Percentiles rank a stretch among this genome's conserved stretches.
Conservation (phyloP, 2,329 filamentous ascomycete genomes). For the Lachnellula hyalina region DNA sequence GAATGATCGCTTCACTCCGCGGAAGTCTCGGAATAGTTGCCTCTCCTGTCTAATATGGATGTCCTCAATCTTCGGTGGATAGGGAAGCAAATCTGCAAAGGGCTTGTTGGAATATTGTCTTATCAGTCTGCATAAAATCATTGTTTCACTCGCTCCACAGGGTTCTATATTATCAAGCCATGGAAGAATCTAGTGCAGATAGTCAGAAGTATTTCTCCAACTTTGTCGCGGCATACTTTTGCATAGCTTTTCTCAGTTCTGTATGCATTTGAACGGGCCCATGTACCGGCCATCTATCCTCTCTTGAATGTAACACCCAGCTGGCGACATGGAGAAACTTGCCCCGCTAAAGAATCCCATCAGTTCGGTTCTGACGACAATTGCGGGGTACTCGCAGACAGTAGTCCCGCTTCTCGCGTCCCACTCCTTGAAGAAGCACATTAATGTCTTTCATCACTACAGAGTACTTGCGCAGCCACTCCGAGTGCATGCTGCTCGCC, state of each 20-base stretch:
- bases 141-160: constrained; percentile 49
- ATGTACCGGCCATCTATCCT: constrained; percentile 44
- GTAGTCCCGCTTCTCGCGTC: constrained; percentile 25
- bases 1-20: constrained; percentile 47
- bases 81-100: constrained; percentile 54
- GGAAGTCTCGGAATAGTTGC: constrained; percentile 57
- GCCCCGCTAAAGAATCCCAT: constrained; percentile 34
- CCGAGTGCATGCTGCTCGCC: constrained; percentile 39
- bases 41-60: constrained; percentile 59
- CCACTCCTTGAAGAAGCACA: constrained; percentile 39
- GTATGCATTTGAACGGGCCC: constrained; percentile 41
- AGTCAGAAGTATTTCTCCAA: constrained; percentile 1
- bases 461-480: constrained; percentile 43
- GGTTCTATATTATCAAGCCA: constrained; percentile 34
- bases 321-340: constrained; percentile 45
- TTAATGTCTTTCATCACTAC: constrained; percentile 46
- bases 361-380: not conserved
- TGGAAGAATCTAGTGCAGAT: constrained; percentile 35
- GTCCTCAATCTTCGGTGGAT: constrained; percentile 74
- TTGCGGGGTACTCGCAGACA: constrained; percentile 14
- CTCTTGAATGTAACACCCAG: constrained; percentile 43
- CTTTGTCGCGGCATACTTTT: constrained; percentile 32
- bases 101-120: constrained; percentile 33
- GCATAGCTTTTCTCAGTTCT: constrained; percentile 36
- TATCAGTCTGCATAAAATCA: constrained; percentile 79